phyloP scores from a whole-genome alignment of 345 rosid species.

The Eucalyptus curtisii region DNA sequence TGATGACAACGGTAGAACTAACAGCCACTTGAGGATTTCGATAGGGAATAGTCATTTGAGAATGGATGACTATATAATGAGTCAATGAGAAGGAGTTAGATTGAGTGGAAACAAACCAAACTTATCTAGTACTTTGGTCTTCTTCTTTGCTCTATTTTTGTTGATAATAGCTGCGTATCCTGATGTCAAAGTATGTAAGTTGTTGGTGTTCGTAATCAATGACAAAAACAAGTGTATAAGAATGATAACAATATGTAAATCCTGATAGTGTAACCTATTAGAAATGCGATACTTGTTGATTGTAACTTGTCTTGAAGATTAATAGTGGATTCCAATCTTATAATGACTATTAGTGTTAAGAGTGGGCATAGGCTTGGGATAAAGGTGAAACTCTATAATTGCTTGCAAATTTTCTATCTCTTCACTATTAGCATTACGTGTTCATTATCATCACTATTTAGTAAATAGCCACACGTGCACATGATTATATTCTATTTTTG shows the following conservation, averaged over 20 bases:
- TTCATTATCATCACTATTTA: too few species aligned
- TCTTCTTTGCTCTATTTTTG: too few species aligned
- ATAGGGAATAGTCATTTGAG: not conserved
- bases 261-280: not conserved
- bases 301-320: not conserved
- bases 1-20: not conserved
- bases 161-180: not conserved
- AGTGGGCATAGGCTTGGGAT: too few species aligned
- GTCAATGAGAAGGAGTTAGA: not conserved
- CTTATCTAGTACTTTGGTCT: not conserved
- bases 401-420: too few species aligned
- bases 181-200: not conserved
- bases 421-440: too few species aligned
- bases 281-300: too few species aligned
- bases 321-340: too few species aligned
- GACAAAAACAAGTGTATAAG: not conserved
- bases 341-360: too few species aligned
- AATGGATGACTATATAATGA: not conserved
- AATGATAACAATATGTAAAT: not conserved
- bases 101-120: not conserved
- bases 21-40: not conserved
- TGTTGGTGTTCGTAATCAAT: not conserved
- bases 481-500: too few species aligned
- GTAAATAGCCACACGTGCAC: too few species aligned
- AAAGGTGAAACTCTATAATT: too few species aligned